Base-by-base conservation (phyloP, 2,329 filamentous ascomycete species). In the Venturia asperata region DNA sequence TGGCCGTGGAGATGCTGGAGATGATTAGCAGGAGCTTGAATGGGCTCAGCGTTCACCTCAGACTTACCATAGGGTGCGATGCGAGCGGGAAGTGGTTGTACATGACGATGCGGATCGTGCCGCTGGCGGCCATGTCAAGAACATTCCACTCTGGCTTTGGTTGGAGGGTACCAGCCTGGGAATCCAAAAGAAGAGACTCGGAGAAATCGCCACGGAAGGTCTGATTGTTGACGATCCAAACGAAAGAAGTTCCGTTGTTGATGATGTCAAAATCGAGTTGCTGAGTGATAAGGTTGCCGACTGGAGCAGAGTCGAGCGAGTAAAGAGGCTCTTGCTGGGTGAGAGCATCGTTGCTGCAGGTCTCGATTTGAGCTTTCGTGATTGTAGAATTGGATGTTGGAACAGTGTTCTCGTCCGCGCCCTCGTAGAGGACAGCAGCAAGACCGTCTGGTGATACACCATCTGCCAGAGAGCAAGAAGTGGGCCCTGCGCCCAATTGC, bases 401-500 rank as follows among this genome's bases (percentile, higher is more conserved):
- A 1, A 77, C 66, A 21, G 76, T 72, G 55, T 73, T 76, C 1
- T 77, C 78, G 70, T 88, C 78, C 9, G 85, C 83, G 13, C 78
- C 71, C 52, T 87, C 79, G 72, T 90, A 91, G 75, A 87, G 87
- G 62, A 91, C 79, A 11, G 81, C 84, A 0, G 87, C 88, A 0
- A 85, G 71, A 2, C 83, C 86, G 63, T 80, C 70, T 27, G 63
- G 34, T 11, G 63, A 60, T 4, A 80, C 80, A 62, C 85, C 80
- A 17, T 71, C 67, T 27, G 70, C 70, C 15, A 75, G 77, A 2
- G 80, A 70, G 2, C 76, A 68, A 3, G 81, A 69, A 62, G 61
- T 67, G 60, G n/a, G 47, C 68, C 72, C 62, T 69, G 72, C 49
- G 21, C 63, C 63, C 3, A 63, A 37, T 13, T 65, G 58, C 68